Base-by-base conservation (phyloP, 805 yeast genomes). In the Candida fluviatilis region DNA sequence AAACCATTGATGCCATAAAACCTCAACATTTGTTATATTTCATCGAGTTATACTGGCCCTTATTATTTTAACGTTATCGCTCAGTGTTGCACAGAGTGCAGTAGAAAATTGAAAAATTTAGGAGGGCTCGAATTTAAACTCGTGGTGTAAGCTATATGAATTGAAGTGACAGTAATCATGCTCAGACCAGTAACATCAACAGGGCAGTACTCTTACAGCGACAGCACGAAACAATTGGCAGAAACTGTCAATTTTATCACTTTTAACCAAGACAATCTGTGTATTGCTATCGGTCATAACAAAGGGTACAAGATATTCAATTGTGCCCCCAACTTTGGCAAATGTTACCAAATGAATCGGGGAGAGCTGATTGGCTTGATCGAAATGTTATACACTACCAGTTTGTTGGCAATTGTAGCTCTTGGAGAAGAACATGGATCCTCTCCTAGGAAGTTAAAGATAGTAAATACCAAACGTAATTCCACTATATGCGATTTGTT, bases 371-470 rank as follows among this genome's bases (percentile, higher is more conserved):
- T 81, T 10, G 82, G 82, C 1, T 73, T 85, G 1, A 80, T 88
- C 8, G 96, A 89, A 55, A 90, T 93, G 97, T 74, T 91, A 18
- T 91, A 89, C 54, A 74, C 89, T 31, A 88, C 98, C 0, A 84
- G 95, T 4, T 69, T 91, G 27, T 76, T 93, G 17, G 96, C 95
- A 0, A 66, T 87, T 5, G 95, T 87, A 2, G 91, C 89, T 5
- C 64, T 78, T 36, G 91, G 90, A 2, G 86, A 81, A 39, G 82
- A 76, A 45, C 80, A 84, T 4, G 72, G 72, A 5, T 71, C 80
- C 13, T 78, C 87, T 6, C 95, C 95, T n/a, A 71, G 96, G 43
- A 78, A 89, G 47, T 71, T 91, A 42, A 80, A 81, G 53, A 80
- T 91, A 38, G 69, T 90, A 40, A 93, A 93, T 62, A 86, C 96